These are phyloP conservation scores for Lachancea mirantina DNA, from an alignment of 805 yeast species.

Conservation along the genomic window DNA sequence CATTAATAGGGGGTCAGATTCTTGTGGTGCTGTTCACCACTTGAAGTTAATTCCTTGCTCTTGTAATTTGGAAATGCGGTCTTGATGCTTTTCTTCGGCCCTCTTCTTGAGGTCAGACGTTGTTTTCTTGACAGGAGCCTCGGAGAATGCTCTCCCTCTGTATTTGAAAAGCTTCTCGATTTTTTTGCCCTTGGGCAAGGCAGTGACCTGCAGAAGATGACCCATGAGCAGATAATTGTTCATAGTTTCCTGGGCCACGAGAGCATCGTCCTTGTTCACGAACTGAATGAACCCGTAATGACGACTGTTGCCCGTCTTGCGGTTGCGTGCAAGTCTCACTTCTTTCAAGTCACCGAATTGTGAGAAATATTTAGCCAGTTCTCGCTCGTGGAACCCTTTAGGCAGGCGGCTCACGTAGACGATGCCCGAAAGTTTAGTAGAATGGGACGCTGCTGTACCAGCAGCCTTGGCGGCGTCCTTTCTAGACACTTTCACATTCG, in stretches of 20 bases:
- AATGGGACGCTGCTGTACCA: slow-evolving; percentile 17
- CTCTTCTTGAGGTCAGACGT: slow-evolving; percentile 28
- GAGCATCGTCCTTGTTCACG: slow-evolving; percentile 64
- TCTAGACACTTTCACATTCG: slow-evolving; percentile 20
- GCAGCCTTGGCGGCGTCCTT: slow-evolving; percentile 14
- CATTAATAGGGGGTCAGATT: too few species aligned
- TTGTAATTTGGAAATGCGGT: slow-evolving; percentile 29
- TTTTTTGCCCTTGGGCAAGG: slow-evolving; percentile 41
- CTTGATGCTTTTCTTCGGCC: slow-evolving; percentile 28
- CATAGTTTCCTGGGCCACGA: slow-evolving; percentile 91
- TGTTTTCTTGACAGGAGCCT: slow-evolving; percentile 27
- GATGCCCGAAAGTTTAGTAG: slow-evolving; percentile 46
- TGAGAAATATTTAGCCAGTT: slow-evolving; percentile 64
- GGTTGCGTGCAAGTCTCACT: slow-evolving; percentile 78
- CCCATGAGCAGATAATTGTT: slow-evolving; percentile 86
- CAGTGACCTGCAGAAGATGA: slow-evolving; percentile 68
- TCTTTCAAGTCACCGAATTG: slow-evolving; percentile 86
- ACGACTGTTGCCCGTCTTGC: slow-evolving; percentile 82
- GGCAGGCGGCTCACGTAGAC: slow-evolving; percentile 90
- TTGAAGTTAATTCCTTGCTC: slow-evolving; percentile 34
- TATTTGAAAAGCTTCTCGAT: slow-evolving; percentile 33
- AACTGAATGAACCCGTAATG: slow-evolving; percentile 92
- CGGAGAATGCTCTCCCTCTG: slow-evolving; percentile 30
- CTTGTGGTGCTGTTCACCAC: slow-evolving; percentile 20
- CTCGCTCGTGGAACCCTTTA: slow-evolving; percentile 81